These are phyloP conservation scores for Calocybe cyanea DNA, from an alignment of 768 basidiomycete genomes.

Conservation along the genomic window DNA sequence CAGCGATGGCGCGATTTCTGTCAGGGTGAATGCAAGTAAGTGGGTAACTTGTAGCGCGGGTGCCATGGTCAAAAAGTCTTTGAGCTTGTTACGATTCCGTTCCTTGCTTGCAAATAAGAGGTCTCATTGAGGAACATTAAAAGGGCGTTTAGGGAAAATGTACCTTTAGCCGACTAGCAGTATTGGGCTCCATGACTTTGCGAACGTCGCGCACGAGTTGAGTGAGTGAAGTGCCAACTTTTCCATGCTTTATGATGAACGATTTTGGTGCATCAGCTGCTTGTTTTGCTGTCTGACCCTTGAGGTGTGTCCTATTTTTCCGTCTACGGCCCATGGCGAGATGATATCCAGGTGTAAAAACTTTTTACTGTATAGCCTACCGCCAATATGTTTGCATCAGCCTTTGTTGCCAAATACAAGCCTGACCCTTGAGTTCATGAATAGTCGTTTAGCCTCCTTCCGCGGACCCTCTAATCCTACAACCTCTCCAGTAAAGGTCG, in stretches of 20 bases:
- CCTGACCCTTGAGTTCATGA: constrained; percentile 2
- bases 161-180: constrained; percentile 88
- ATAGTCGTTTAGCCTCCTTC: constrained; percentile 67
- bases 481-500: constrained; percentile 54
- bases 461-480: constrained; percentile 75
- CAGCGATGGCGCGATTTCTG: constrained; percentile 79
- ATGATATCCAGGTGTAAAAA: constrained; percentile 4
- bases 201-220: constrained; percentile 92
- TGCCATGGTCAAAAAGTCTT: constrained; percentile 91
- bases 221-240: constrained; percentile 80
- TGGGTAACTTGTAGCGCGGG: constrained; percentile 90
- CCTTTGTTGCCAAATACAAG: constrained; percentile 20
- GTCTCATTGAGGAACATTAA: background rate
- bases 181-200: constrained; percentile 98
- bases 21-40: constrained; percentile 87
- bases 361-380: constrained; percentile 10
- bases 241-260: constrained; percentile 95
- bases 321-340: constrained; percentile 64
- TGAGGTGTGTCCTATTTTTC: constrained; percentile 81
- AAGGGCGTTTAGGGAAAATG: constrained; percentile 14
- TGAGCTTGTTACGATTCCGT: constrained; percentile 82
- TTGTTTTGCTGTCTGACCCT: constrained; percentile 38
- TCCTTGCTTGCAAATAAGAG: constrained; percentile 51
- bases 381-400: constrained; percentile 10
- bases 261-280: constrained; percentile 66